Conservation (phyloP, 768 basidiomycete species). For the Lepiota brunneoincarnata region DNA sequence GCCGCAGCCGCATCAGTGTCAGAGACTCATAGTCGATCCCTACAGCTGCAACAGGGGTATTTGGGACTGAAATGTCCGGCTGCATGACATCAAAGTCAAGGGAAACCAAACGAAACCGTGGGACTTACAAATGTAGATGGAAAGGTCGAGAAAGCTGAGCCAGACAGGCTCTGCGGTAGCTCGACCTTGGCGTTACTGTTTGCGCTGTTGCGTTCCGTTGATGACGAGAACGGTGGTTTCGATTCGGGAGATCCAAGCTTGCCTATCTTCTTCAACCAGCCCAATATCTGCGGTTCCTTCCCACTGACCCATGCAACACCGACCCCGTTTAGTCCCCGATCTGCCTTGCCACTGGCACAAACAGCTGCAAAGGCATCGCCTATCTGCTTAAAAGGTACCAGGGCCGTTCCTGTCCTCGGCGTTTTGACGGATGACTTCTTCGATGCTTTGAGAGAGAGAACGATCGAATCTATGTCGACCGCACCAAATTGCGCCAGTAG, state of each 20-base stretch:
- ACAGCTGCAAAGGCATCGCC: slow-evolving; percentile 76
- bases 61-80: slow-evolving; percentile 10
- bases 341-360: slow-evolving; percentile 51
- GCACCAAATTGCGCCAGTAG: slow-evolving; percentile 63
- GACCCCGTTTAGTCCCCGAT: slow-evolving; percentile 54
- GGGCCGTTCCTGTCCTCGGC: slow-evolving; percentile 67
- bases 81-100: slow-evolving; percentile 14
- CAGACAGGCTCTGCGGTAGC: slow-evolving; percentile 29
- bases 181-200: not conserved
- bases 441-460: slow-evolving; percentile 61
- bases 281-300: slow-evolving; percentile 69
- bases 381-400: slow-evolving; percentile 75
- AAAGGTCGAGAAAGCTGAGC: slow-evolving; percentile 58
- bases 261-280: slow-evolving; percentile 72
- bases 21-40: slow-evolving; percentile 76
- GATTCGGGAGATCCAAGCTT: slow-evolving; percentile 32
- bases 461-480: slow-evolving; percentile 61
- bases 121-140: slow-evolving; percentile 52
- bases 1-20: slow-evolving; percentile 76
- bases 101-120: not conserved
- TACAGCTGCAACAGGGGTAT: slow-evolving; percentile 13
- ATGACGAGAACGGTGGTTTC: slow-evolving; percentile 7
- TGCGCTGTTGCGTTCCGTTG: not conserved
- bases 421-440: slow-evolving; percentile 47
- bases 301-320: slow-evolving; percentile 75